Percentiles rank a stretch among this genome's conserved stretches.
These are phyloP conservation scores for Mortierella sp. DNA, from an alignment of 371 early-diverging fungal genomes.

Conservation along the genomic window DNA sequence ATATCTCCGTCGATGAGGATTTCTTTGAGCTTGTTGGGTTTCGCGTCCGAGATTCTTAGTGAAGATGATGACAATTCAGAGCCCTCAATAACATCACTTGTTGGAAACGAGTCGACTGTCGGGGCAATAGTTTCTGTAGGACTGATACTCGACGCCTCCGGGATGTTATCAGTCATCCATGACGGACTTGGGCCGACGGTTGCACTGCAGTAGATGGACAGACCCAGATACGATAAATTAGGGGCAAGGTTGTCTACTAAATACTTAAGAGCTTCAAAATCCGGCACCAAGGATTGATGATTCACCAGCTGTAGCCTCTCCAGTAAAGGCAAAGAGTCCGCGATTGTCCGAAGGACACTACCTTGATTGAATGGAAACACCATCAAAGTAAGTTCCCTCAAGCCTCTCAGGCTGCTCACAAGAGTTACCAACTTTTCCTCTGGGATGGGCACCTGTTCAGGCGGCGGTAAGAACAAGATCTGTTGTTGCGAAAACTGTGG, in stretches of 20 bases:
- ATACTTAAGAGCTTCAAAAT: neutral
- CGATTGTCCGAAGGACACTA: neutral
- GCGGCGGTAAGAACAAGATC: neutral
- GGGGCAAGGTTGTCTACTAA: neutral
- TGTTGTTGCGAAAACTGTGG: neutral
- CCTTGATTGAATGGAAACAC: constrained; percentile 5
- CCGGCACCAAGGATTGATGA: neutral
- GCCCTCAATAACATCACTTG: too few species aligned
- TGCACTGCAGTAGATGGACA: constrained; percentile 1
- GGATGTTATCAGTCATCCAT: neutral
- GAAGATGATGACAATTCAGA: neutral
- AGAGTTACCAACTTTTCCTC: neutral
- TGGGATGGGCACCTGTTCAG: neutral
- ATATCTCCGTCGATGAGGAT: constrained; percentile 8
- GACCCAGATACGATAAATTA: neutral
- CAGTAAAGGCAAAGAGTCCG: neutral
- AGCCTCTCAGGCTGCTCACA: neutral
- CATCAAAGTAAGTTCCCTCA: neutral
- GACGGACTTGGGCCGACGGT: neutral
- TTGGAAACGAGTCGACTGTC: too few species aligned
- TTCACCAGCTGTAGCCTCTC: neutral
- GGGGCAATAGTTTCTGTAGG: neutral
- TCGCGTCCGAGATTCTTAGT: neutral
- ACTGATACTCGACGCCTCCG: neutral
- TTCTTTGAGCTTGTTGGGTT: neutral